These are phyloP conservation scores for Pythium brachiatum DNA, from an alignment of 352 stramenopile species.

Conservation along the genomic window DNA sequence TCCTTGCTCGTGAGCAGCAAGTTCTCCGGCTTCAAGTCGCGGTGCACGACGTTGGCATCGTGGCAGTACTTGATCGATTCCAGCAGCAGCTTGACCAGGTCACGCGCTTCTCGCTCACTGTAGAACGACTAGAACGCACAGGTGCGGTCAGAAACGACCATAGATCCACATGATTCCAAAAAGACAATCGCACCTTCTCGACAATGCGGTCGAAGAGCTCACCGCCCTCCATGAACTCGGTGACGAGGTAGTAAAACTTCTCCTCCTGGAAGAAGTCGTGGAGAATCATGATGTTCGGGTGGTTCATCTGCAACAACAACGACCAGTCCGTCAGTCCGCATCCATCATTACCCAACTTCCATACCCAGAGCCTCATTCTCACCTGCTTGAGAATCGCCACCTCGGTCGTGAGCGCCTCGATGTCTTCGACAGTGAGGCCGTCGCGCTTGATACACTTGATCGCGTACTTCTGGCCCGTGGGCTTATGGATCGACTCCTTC, in stretches of 20 bases:
- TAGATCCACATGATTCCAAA: neutral
- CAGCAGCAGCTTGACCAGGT: constrained; percentile 82
- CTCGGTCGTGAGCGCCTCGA: constrained; percentile 85
- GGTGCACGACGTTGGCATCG: constrained; percentile 80
- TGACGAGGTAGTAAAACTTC: constrained; percentile 97
- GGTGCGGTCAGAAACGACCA: neutral
- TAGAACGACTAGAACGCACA: constrained; percentile 73
- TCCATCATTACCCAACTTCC: neutral
- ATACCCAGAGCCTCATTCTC: neutral
- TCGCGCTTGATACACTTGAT: constrained; percentile 93
- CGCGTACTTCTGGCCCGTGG: constrained; percentile 80
- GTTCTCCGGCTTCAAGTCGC: constrained; percentile 85
- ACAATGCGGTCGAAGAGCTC: constrained; percentile 87
- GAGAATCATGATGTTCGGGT: constrained; percentile 92
- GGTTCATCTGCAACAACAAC: constrained; percentile 65
- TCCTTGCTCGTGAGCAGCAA: constrained; percentile 76
- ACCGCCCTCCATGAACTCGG: constrained; percentile 95
- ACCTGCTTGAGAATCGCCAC: constrained; percentile 86
- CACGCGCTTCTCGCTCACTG: constrained; percentile 84
- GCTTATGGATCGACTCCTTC: constrained; percentile 79
- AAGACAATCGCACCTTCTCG: constrained; percentile 53
- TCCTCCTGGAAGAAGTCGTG: constrained; percentile 93
- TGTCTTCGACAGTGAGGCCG: constrained; percentile 79
- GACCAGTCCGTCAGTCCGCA: neutral
- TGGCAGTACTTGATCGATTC: constrained; percentile 90